phyloP scores from a whole-genome alignment of 2,329 filamentous ascomycete species.

The Ciborinia camelliae region DNA sequence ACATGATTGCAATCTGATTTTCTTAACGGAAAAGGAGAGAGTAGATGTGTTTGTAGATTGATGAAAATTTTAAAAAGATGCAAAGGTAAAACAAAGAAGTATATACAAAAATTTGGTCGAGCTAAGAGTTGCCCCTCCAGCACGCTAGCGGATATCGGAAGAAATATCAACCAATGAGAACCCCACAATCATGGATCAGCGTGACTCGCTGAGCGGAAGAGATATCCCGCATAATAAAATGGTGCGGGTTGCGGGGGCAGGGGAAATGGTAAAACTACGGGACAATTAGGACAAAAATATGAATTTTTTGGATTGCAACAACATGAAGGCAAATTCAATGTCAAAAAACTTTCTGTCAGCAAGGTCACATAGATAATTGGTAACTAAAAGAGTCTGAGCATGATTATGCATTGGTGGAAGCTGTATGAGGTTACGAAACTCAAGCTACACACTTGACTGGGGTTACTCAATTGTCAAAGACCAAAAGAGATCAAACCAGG shows the following conservation, averaged over 20 bases:
- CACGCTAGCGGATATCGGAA: background rate
- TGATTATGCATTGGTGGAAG: background rate
- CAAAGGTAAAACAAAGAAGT: slow-evolving; percentile 10
- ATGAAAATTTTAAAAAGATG: background rate
- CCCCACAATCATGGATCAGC: background rate
- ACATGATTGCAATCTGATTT: slow-evolving; percentile 26
- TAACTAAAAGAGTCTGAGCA: background rate
- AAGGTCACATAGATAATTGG: background rate
- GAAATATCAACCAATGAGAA: background rate
- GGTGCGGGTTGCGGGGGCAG: background rate
- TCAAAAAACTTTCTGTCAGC: background rate
- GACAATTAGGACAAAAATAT: background rate
- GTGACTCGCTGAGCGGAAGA: slow-evolving; percentile 1
- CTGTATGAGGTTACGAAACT: background rate
- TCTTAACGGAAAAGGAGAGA: background rate
- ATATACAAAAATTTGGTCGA: slow-evolving; percentile 12
- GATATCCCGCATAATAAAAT: slow-evolving; percentile 6
- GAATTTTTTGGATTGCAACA: background rate
- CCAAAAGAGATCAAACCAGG: background rate
- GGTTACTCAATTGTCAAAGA: background rate
- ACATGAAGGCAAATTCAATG: background rate
- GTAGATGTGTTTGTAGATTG: slow-evolving; percentile 1
- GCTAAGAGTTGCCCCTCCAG: slow-evolving; percentile 13
- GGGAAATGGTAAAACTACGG: slow-evolving; percentile 7
- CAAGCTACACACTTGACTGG: background rate